phyloP scores from a whole-genome alignment of 495 filamentous ascomycete species.

The Neurospora sp. region DNA sequence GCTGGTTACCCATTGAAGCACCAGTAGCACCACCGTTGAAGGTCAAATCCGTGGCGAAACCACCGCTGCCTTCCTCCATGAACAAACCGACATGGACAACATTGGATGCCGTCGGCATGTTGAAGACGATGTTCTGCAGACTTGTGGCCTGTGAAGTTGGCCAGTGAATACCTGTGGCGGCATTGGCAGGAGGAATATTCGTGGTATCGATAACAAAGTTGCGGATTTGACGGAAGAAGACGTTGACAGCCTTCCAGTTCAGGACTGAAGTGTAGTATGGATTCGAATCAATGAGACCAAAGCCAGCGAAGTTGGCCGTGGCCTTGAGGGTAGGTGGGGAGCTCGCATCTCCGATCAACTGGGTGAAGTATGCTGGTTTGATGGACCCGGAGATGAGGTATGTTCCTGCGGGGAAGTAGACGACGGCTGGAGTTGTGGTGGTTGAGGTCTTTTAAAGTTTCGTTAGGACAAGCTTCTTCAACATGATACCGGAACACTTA shows the following conservation, averaged over 20 bases:
- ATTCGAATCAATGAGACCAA: slow-evolving; percentile 62
- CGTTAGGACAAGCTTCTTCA: neutral
- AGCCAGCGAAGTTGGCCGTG: slow-evolving; percentile 49
- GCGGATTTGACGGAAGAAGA: slow-evolving; percentile 68
- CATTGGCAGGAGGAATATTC: slow-evolving; percentile 41
- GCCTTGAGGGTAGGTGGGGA: slow-evolving; percentile 47
- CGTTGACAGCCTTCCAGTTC: slow-evolving; percentile 53
- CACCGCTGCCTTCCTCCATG: slow-evolving; percentile 60
- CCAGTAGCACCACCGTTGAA: slow-evolving; percentile 67
- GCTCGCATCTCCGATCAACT: slow-evolving; percentile 42
- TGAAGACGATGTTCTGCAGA: slow-evolving; percentile 68
- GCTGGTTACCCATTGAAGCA: slow-evolving; percentile 62
- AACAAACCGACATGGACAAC: slow-evolving; percentile 67
- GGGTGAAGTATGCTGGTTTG: slow-evolving; percentile 54
- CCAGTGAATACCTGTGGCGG: slow-evolving; percentile 66
- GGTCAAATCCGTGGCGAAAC: slow-evolving; percentile 53
- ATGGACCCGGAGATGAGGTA: slow-evolving; percentile 60
- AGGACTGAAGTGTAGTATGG: slow-evolving; percentile 46
- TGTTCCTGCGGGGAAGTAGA: slow-evolving; percentile 74
- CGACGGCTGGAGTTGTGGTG: slow-evolving; percentile 63
- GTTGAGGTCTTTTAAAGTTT: slow-evolving; percentile 41
- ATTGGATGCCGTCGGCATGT: slow-evolving; percentile 48
- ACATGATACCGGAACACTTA: slow-evolving; percentile 17
- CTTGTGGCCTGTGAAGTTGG: slow-evolving; percentile 67
- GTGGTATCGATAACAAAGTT: slow-evolving; percentile 73